These are phyloP conservation scores for Entomophthora muscae DNA, from an alignment of 371 early-diverging fungal species.

Conservation along the genomic window DNA sequence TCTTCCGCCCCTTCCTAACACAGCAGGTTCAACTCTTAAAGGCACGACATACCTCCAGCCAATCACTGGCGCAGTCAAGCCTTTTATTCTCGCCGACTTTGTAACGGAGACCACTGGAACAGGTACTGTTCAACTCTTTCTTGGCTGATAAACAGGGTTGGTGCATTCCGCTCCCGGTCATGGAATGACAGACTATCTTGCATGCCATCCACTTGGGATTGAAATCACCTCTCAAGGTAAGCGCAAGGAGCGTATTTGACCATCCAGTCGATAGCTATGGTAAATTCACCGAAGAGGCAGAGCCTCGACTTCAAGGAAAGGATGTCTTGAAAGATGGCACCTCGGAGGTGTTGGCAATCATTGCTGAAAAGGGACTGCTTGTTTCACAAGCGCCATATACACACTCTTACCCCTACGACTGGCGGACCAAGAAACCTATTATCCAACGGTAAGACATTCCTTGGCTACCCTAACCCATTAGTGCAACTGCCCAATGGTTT, in stretches of 20 bases:
- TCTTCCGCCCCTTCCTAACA: neutral
- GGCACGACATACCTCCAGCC: slow-evolving; percentile 54
- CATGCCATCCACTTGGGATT: slow-evolving; percentile 38
- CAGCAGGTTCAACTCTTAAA: slow-evolving; percentile 29
- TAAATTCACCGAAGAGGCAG: slow-evolving; percentile 50
- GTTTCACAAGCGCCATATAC: slow-evolving; percentile 20
- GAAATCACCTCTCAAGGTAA: slow-evolving; percentile 31
- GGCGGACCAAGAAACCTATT: slow-evolving; percentile 79
- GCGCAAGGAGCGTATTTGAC: neutral
- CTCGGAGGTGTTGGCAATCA: slow-evolving; percentile 29
- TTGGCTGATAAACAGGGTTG: slow-evolving; percentile 22
- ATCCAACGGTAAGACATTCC: slow-evolving; percentile 29
- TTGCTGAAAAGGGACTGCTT: slow-evolving; percentile 22
- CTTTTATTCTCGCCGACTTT: slow-evolving; percentile 48
- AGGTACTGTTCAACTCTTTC: slow-evolving; percentile 15
- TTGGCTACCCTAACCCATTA: slow-evolving; percentile 11
- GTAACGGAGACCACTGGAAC: slow-evolving; percentile 75
- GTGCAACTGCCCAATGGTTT: slow-evolving; percentile 82
- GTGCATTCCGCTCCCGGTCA: slow-evolving; percentile 94
- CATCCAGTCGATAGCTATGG: slow-evolving; percentile 62
- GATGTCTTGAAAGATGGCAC: slow-evolving; percentile 43
- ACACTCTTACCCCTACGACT: slow-evolving; percentile 83
- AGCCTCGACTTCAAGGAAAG: slow-evolving; percentile 35
- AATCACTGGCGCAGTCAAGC: slow-evolving; percentile 22
- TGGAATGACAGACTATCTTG: slow-evolving; percentile 87